Conservation (phyloP, 352 stramenopile species). For the Pythium volutum region DNA sequence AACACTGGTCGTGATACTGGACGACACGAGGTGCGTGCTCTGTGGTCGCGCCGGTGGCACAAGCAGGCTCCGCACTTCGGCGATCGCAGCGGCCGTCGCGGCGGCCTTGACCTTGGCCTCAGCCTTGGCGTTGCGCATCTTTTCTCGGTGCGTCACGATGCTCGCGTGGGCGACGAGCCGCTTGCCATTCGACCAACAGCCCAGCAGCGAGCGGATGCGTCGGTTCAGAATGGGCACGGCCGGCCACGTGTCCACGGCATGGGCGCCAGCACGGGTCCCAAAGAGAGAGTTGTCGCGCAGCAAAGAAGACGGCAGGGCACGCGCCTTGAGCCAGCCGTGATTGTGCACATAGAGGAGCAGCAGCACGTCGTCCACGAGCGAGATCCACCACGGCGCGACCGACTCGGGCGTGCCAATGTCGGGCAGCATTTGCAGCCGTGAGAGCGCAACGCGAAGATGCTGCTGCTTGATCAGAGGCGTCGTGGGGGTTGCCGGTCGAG, state of each 20-base stretch:
- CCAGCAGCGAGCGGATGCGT: conserved; percentile 48
- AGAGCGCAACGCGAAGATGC: conserved; percentile 32
- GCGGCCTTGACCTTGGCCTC: neutral
- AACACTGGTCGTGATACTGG: too few species aligned
- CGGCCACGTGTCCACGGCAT: conserved; percentile 40
- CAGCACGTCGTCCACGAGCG: conserved; percentile 69
- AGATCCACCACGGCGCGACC: conserved; percentile 75
- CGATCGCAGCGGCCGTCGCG: neutral
- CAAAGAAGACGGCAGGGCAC: conserved; percentile 34
- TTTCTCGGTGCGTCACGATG: conserved; percentile 1
- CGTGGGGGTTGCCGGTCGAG: neutral
- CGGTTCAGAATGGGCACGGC: conserved; percentile 45
- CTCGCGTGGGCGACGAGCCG: conserved; percentile 17
- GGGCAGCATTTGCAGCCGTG: conserved; percentile 39
- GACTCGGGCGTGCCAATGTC: conserved; percentile 28
- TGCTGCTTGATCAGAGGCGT: conserved; percentile 6
- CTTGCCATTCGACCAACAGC: conserved; percentile 40
- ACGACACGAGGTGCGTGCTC: too few species aligned
- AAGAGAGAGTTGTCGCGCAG: conserved; percentile 54
- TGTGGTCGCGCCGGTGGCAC: conserved; percentile 1
- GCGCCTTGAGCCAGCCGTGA: conserved; percentile 67
- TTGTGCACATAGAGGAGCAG: conserved; percentile 67
- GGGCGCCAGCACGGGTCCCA: conserved; percentile 36
- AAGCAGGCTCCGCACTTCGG: conserved; percentile 1
- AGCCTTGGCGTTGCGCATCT: conserved; percentile 2